These are phyloP conservation scores for Alternaria hordeiaustralica DNA, from an alignment of 2,329 filamentous ascomycete genomes.

Conservation along the genomic window DNA sequence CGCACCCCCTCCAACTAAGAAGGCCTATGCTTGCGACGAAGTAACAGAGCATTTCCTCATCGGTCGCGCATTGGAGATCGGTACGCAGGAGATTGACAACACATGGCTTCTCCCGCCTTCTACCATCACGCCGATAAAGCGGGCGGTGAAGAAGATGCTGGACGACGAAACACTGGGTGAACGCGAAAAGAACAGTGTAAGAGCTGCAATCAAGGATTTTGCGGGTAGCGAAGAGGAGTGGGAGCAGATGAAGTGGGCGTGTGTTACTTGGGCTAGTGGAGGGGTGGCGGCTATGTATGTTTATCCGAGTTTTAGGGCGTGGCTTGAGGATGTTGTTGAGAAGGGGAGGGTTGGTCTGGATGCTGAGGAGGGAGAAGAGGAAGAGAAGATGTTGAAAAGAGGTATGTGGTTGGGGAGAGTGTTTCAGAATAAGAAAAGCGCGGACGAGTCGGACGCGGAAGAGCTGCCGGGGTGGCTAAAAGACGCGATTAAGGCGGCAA, in stretches of 20 bases:
- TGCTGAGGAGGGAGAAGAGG: background rate
- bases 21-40: background rate
- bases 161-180: background rate
- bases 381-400: background rate
- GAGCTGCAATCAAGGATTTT: background rate
- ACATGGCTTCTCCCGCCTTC: background rate
- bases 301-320: background rate
- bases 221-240: background rate
- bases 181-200: background rate
- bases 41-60: background rate
- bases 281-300: background rate
- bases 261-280: background rate
- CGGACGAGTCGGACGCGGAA: background rate
- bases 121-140: background rate
- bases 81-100: background rate
- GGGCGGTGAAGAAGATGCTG: background rate
- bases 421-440: background rate
- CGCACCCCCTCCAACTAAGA: background rate
- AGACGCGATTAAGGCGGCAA: background rate
- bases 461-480: background rate
- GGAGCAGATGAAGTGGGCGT: background rate
- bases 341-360: background rate
- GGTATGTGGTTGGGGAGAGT: background rate
- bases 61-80: background rate
- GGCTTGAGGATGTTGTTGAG: background rate